Conservation (phyloP, 2,329 filamentous ascomycete species). For the Arthroderma uncinatum region DNA sequence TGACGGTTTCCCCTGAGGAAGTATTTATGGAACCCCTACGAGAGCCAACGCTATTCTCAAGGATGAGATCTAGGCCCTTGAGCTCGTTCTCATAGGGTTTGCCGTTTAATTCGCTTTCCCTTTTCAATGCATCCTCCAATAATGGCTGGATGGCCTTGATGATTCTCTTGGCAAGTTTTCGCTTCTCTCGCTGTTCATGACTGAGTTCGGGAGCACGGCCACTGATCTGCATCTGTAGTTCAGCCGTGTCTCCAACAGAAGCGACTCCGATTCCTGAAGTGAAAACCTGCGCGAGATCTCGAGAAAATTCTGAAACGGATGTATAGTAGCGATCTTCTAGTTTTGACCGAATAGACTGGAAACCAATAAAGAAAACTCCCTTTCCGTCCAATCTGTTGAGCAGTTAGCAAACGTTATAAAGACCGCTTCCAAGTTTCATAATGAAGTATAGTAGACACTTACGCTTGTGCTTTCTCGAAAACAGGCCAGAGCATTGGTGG, state of each 20-base stretch:
- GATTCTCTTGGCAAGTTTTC: conserved; percentile 79
- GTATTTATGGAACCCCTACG: conserved; percentile 30
- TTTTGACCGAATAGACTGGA: conserved; percentile 43
- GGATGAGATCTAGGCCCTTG: conserved; percentile 60
- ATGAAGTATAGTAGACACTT: conserved; percentile 36
- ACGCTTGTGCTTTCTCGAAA: conserved; percentile 69
- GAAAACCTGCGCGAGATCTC: conserved; percentile 47
- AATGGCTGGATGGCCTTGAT: conserved; percentile 69
- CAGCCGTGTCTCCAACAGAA: conserved; percentile 35
- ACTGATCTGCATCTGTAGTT: conserved; percentile 43
- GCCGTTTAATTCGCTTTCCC: conserved; percentile 69
- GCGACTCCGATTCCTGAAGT: conserved; percentile 43
- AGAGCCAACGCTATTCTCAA: conserved; percentile 54
- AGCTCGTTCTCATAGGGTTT: conserved; percentile 59
- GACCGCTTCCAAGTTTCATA: no score
- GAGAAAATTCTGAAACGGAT: conserved; percentile 50
- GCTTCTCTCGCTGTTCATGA: conserved; percentile 65
- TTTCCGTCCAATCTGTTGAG: conserved; percentile 39
- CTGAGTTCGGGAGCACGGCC: conserved; percentile 35
- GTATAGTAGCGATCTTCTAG: conserved; percentile 48
- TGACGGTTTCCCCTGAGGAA: neutral
- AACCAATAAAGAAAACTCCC: conserved; percentile 43
- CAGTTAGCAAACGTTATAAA: conserved; percentile 15
- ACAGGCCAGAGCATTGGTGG: conserved; percentile 64
- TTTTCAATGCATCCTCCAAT: conserved; percentile 62